Conservation (phyloP, 2,329 filamentous ascomycete species). For the Acarospora socialis region DNA sequence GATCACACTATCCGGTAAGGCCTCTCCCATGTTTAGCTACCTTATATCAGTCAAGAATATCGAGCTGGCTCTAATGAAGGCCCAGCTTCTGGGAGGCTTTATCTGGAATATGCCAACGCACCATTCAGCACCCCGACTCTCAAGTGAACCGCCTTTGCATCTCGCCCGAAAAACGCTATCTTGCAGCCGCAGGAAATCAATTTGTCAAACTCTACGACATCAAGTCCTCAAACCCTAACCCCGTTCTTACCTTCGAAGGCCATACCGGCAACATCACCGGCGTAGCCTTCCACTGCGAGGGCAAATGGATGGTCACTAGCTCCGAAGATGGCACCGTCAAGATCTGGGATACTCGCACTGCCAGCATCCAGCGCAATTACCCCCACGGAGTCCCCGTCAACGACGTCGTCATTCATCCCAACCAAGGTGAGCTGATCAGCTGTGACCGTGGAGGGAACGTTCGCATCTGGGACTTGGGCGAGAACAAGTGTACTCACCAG, state of each 20-base stretch:
- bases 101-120: constrained; percentile 93
- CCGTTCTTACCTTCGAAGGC: constrained; percentile 85
- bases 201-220: constrained; percentile 97
- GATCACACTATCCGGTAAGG: constrained; percentile 60
- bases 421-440: constrained; percentile 95
- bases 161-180: constrained; percentile 91
- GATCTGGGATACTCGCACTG: constrained; percentile 87
- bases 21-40: constrained; percentile 1
- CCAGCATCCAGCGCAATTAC: constrained; percentile 82
- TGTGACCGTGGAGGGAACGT: constrained; percentile 89
- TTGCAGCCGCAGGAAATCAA: constrained; percentile 67
- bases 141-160: constrained; percentile 98
- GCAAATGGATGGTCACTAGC: constrained; percentile 99
- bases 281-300: constrained; percentile 94
- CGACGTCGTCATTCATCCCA: constrained; percentile 98
- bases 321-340: constrained; percentile 94
- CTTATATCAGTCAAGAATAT: constrained; percentile 2
- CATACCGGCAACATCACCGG: constrained; percentile 94
- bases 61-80: constrained; percentile 8
- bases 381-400: constrained; percentile 79
- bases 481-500: constrained; percentile 94
- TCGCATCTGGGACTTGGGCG: constrained; percentile 87
- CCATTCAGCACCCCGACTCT: constrained; percentile 94
- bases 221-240: constrained; percentile 92
- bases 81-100: constrained; percentile 93